Evolutionary conservation across 1,284 basidiomycete species (phyloP).

Genomic region (Schizophyllum commune): DNA sequence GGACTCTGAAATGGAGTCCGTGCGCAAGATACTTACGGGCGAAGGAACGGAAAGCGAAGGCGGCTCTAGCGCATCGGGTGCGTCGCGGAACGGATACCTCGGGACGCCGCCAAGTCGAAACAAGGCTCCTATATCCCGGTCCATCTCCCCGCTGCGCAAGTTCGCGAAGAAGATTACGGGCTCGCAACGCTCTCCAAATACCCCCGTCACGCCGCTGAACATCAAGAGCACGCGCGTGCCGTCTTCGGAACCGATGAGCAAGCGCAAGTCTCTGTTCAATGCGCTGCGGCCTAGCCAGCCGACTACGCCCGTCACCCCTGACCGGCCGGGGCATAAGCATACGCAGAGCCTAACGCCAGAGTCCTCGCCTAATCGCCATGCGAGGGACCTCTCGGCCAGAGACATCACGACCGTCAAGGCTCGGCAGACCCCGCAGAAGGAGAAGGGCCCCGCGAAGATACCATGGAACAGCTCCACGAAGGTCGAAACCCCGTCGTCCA

Average conservation of each 20-base stretch:
- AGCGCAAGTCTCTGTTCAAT: conserved; percentile 54
- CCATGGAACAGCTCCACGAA: conserved; percentile 77
- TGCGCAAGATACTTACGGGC: conserved; percentile 51
- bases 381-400: background rate
- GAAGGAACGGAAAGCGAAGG: conserved; percentile 56
- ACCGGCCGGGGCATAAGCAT: conserved; percentile 57
- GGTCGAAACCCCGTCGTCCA: conserved; percentile 43
- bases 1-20: conserved; percentile 74
- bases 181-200: conserved; percentile 22
- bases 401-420: conserved; percentile 27
- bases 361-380: conserved; percentile 35
- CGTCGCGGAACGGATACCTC: conserved; percentile 48
- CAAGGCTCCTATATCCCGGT: conserved; percentile 53
- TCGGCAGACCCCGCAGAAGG: conserved; percentile 32
- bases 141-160: conserved; percentile 72
- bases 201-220: conserved; percentile 42
- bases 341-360: conserved; percentile 65
- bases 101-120: conserved; percentile 51
- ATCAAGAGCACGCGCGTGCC: conserved; percentile 38
- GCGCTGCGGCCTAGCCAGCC: conserved; percentile 34
- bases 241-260: conserved; percentile 44
- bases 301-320: conserved; percentile 42
- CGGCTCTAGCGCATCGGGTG: conserved; percentile 58
- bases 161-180: conserved; percentile 62
- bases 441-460: conserved; percentile 32